Conservation (phyloP, 2,329 filamentous ascomycete genomes). For the Cercospora berteroae region DNA sequence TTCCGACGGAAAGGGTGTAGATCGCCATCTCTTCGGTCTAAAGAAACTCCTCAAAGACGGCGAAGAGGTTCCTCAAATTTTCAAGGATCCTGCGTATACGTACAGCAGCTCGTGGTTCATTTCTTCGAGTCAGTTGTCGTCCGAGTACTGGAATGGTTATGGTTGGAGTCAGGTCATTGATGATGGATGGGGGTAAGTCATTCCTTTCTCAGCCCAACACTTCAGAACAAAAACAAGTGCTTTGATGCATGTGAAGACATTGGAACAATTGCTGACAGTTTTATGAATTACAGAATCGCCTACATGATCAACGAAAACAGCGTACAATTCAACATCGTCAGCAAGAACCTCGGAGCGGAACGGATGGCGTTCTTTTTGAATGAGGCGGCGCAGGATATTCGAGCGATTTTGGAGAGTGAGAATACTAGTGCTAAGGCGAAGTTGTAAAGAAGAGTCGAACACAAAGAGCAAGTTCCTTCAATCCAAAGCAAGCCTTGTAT, state of each 20-base stretch:
- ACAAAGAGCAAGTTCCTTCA: too few species aligned
- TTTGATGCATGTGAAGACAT: too few species aligned
- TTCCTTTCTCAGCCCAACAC: not conserved
- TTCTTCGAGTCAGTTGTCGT: constrained; percentile 83
- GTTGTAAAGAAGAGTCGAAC: constrained; percentile 2
- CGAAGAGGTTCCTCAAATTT: constrained; percentile 78
- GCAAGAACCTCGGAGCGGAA: constrained; percentile 84
- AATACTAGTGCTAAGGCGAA: constrained; percentile 12
- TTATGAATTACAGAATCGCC: constrained; percentile 75
- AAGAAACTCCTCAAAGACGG: constrained; percentile 83
- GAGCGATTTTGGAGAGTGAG: constrained; percentile 79
- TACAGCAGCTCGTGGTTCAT: constrained; percentile 91
- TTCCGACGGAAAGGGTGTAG: constrained; percentile 87
- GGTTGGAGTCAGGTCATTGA: constrained; percentile 98
- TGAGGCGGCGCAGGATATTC: constrained; percentile 86
- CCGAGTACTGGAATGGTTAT: constrained; percentile 98
- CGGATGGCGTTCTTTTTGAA: constrained; percentile 95
- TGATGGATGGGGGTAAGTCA: constrained; percentile 73
- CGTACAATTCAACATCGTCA: constrained; percentile 97
- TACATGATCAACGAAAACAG: constrained; percentile 99
- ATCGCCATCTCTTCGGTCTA: constrained; percentile 93
- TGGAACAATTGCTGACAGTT: too few species aligned
- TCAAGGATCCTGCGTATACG: constrained; percentile 77
- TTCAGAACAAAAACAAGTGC: too few species aligned
- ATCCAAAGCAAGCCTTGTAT: too few species aligned